Base-by-base conservation (phyloP, 768 basidiomycete genomes). In the Calocera viscosa region DNA sequence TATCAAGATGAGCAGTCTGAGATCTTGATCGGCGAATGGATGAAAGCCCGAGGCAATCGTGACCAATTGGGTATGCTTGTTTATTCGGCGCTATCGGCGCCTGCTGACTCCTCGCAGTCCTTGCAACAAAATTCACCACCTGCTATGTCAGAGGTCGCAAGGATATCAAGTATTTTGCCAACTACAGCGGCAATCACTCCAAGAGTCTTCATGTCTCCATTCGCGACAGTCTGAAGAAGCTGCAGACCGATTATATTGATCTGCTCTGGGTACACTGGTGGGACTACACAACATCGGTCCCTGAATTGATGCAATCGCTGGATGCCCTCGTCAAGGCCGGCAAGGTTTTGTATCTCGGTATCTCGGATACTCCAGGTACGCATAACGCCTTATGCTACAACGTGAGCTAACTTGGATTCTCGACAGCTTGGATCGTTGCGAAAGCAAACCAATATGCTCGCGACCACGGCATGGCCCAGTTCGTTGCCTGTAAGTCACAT, bases 1-100 rank as follows among this genome's bases (percentile, higher is more conserved):
- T 82, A 82, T 66, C 83, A 86, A 69, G 79, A 84, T 66, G 84
- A 82, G 68, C 71, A 78, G n/a, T 84, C 82, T 2, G 85, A 88
- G 71, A 68, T 70, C 64, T 79, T 80, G 69, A 77, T 83, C 33
- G 83, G 82, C 2, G 82, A 82, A 69, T 83, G 82, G 81, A 79
- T 79, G 71, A 77, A 79, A 67, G 63, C 69, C 32, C 74, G 80
- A 19, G 75, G 74, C 0, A 76, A 78, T 65, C 75, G 82, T 41
- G 80, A 83, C 67, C 80, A 82, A 63, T 76, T 83, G n/a, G 74
- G 82, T 69, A 73, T 82, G 53, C n/a, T n/a, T n/a, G 8, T 24
- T 47, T 19, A 24, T 24, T 47, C n/a, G n/a, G n/a, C n/a, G n/a
- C 39, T 19, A 40, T 40, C 19, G 10, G 39, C 39, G 19, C 10